Evolutionary conservation across 371 early-diverging fungal species (phyloP).

Genomic region (Saksenaea vasiformis): DNA sequence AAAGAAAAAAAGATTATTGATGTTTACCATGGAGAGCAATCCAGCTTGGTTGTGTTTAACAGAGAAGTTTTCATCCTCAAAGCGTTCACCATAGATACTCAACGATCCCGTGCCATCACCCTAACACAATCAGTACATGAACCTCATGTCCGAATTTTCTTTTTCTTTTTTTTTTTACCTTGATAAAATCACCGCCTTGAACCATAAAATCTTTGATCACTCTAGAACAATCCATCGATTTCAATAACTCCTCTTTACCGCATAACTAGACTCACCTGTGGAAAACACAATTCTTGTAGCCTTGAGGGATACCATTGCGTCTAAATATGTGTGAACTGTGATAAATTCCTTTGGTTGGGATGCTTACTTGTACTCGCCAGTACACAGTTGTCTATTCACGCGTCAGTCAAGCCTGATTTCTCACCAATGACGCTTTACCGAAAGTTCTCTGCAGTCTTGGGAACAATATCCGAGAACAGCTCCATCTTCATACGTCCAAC

Average conservation of each 20-base stretch:
- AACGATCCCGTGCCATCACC: slow-evolving; percentile 97
- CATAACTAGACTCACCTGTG: slow-evolving; percentile 65
- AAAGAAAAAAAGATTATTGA: slow-evolving; percentile 27
- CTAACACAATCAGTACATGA: slow-evolving; percentile 29
- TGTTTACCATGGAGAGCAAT: slow-evolving; percentile 90
- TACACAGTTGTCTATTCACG: slow-evolving; percentile 76
- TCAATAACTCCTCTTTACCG: slow-evolving; percentile 9
- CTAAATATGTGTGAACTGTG: slow-evolving; percentile 33
- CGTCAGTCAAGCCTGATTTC: not conserved
- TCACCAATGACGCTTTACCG: slow-evolving; percentile 38
- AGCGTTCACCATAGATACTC: slow-evolving; percentile 96
- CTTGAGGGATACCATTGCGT: slow-evolving; percentile 77
- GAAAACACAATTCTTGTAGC: slow-evolving; percentile 90
- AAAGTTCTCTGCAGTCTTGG: slow-evolving; percentile 99
- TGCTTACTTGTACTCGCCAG: slow-evolving; percentile 84
- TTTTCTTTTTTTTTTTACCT: slow-evolving; percentile 40
- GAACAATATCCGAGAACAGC: slow-evolving; percentile 90
- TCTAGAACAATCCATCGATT: slow-evolving; percentile 29
- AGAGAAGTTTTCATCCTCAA: slow-evolving; percentile 96
- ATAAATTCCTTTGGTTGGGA: not conserved
- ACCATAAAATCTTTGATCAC: slow-evolving; percentile 98
- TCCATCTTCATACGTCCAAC: slow-evolving; percentile 97
- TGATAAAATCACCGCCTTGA: slow-evolving; percentile 98
- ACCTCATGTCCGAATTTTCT: slow-evolving; percentile 2
- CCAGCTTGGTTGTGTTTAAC: slow-evolving; percentile 92